Base-by-base conservation (phyloP, 2,329 filamentous ascomycete genomes). In the Aspergillus pseudonomiae region DNA sequence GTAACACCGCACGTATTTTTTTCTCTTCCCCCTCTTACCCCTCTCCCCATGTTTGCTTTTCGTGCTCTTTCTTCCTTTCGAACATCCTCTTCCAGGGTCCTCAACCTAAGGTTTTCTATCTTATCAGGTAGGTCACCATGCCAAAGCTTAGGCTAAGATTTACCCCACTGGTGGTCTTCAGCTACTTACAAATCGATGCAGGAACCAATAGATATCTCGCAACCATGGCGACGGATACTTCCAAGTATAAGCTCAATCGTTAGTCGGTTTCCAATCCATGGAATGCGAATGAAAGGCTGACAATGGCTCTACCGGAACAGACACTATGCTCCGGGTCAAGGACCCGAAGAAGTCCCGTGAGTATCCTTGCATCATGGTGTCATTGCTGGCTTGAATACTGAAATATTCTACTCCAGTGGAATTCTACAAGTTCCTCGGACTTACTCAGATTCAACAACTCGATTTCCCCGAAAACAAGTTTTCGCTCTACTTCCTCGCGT, bases 401-500 rank as follows among this genome's bases (percentile, higher is more conserved):
- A 14, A 36, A 14, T 21, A 39, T 63, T 11, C 7, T n/a, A 41
- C 16, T 14, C 75, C 75, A 86, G 88, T 98, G 79, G 91, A 94
- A 70, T 99, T 96, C 81, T 99, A 98, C 80, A 90, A 97, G 76
- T 91, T 93, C 78, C 86, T 99, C 21, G 95, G 95, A 71, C 89
- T 98, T 86, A 93, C 85, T 75, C 80, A 93, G 66, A 86, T 98
- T 78, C 88, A 92, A 74, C 91, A 94, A 80, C 84, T 95, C 54
- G 83, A 90, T 66, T 91, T 93, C 74, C 91, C 94, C 16, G 93
- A 97, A 64, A 88, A 88, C 78, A 97, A 96, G 75, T 98, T 98
- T 79, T 92, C 95, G 73, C 88, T 97, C 32, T 98, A 98, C 84
- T 98, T 98, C 82, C 85, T 99, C 64, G 93, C 90, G 64, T 98